phyloP scores from a whole-genome alignment of 805 yeast genomes.

The Kazachstania taianensis region DNA sequence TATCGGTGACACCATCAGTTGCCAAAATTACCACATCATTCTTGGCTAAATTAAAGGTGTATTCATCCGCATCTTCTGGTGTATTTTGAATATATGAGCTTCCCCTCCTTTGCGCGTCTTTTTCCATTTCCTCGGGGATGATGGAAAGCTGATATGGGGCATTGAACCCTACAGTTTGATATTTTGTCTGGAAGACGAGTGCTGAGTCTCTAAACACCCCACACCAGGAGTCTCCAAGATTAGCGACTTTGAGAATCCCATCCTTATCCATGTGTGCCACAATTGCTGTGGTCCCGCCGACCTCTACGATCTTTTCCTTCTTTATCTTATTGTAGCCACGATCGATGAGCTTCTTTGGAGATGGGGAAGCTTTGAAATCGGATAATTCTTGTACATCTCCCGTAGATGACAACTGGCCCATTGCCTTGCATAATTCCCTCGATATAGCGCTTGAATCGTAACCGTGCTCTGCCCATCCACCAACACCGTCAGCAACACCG shows the following conservation, averaged over 20 bases:
- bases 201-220: constrained; percentile 64
- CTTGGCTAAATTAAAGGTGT: constrained; percentile 51
- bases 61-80: constrained; percentile 60
- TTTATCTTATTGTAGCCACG: constrained; percentile 47
- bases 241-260: constrained; percentile 53
- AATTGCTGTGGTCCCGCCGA: constrained; percentile 93
- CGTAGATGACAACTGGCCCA: constrained; percentile 30
- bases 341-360: constrained; percentile 42
- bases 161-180: constrained; percentile 80
- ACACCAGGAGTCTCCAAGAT: constrained; percentile 93
- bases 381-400: background rate
- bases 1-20: constrained; percentile 91
- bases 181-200: constrained; percentile 54
- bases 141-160: constrained; percentile 88
- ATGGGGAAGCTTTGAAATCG: background rate
- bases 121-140: constrained; percentile 54
- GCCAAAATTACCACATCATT: constrained; percentile 78
- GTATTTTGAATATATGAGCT: constrained; percentile 58
- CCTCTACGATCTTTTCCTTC: constrained; percentile 51
- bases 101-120: constrained; percentile 44
- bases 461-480: constrained; percentile 93
- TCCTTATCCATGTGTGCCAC: constrained; percentile 55
- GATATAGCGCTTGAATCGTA: constrained; percentile 83
- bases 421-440: constrained; percentile 57
- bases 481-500: constrained; percentile 96